Base-by-base conservation (phyloP, 306 rosid species). In the Quercus glauca region DNA sequence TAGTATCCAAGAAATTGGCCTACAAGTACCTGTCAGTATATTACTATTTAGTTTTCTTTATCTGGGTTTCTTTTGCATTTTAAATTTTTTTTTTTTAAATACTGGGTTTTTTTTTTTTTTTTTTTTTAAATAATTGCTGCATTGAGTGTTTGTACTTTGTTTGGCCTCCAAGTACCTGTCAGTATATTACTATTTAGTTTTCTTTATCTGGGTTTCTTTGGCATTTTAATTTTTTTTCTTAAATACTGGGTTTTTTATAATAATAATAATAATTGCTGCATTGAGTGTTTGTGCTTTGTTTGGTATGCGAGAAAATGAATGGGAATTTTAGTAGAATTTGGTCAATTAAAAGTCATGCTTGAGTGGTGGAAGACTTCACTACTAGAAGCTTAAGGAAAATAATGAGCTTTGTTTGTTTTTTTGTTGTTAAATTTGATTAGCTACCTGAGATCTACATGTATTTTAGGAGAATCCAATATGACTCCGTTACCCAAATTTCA, bases 141-240 rank as follows among this genome's bases (percentile, higher is more conserved):
- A n/a, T n/a, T n/a, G n/a, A n/a, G n/a, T n/a, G n/a, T n/a, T n/a
- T n/a, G n/a, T n/a, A n/a, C n/a, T n/a, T n/a, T n/a, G n/a, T n/a
- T 92, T 69, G 99, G 99, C 20, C 99, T 95, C 69, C 99, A 92
- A 89, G 92, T 90, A 55, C 99, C 99, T 71, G 99, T 94, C 80
- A 82, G 76, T 51, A 73, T 57, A 49, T 12, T 49, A 49, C 53
- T 49, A 49, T 49, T 12, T 11, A 10, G 5, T 49, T 49, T 49
- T 49, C 52, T 45, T 45, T 82, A 74, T 15, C 65, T 77, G 41
- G 45, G 45, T 76, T 76, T 20, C 33, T 52, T 28, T 68, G 72
- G 5, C 4, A 56, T 59, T 67, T 80, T 1, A 64, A 13, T 20
- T 23, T 23, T n/a, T 23, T 1, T 75, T 43, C 31, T 41, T 8